phyloP scores from a whole-genome alignment of 1,139 yeast genomes.

The Nadsonia starkeyi-henricii region DNA sequence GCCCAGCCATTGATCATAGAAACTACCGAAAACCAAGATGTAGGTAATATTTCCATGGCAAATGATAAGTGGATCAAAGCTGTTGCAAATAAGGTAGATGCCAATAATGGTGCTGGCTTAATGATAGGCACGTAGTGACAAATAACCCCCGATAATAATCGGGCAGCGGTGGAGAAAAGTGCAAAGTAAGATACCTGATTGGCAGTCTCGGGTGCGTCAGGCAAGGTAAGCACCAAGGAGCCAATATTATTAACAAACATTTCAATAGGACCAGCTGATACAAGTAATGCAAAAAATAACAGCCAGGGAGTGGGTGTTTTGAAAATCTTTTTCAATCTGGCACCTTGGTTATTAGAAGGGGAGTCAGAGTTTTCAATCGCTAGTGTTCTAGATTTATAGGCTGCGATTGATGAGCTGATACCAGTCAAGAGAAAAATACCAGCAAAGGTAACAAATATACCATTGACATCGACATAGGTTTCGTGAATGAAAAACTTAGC shows the following conservation, averaged over 20 bases:
- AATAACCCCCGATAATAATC: conserved; percentile 46
- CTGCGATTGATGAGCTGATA: conserved; percentile 10
- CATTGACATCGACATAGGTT: conserved; percentile 31
- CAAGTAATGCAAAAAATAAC: conserved; percentile 45
- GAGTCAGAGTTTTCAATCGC: conserved; percentile 26
- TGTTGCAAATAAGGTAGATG: conserved; percentile 9
- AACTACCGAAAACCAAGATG: conserved; percentile 27
- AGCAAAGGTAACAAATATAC: conserved; percentile 47
- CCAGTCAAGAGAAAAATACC: conserved; percentile 24
- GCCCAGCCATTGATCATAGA: conserved; percentile 51
- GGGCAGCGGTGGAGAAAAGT: conserved; percentile 42
- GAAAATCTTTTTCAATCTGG: conserved; percentile 37
- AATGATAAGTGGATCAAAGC: conserved; percentile 15
- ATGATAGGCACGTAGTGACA: conserved; percentile 6
- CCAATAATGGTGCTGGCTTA: too few species aligned
- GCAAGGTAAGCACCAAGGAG: conserved; percentile 29
- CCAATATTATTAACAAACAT: conserved; percentile 81
- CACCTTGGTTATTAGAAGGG: conserved; percentile 29
- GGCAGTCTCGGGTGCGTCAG: conserved; percentile 16
- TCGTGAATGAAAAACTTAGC: conserved; percentile 25
- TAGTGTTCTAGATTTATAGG: conserved; percentile 14
- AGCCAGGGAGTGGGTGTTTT: conserved; percentile 53
- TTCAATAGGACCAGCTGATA: conserved; percentile 76
- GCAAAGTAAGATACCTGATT: conserved; percentile 44
- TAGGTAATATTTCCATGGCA: conserved; percentile 10